Evolutionary conservation across 495 filamentous ascomycete species (phyloP).

Genomic region (Neurospora cerealis): DNA sequence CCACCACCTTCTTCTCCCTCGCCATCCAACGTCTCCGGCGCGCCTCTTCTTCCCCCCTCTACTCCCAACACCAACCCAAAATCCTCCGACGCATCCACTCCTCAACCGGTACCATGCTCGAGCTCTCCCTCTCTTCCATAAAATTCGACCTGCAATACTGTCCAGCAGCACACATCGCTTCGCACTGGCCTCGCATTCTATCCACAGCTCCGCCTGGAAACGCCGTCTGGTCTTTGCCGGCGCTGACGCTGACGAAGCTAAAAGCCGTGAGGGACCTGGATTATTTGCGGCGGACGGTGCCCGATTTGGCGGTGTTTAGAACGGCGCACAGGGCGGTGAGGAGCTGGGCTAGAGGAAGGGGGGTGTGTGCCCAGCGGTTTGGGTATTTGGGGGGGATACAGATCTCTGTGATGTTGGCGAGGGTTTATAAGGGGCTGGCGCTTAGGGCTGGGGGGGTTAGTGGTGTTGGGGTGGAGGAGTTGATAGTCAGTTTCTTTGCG

Average conservation of each 20-base stretch:
- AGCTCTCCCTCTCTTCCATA: conserved; percentile 39
- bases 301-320: conserved; percentile 40
- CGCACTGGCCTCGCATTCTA: conserved; percentile 30
- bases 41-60: conserved; percentile 9
- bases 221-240: conserved; percentile 37
- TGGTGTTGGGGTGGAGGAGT: conserved; percentile 25
- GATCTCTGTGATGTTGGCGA: conserved; percentile 44
- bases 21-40: conserved; percentile 40
- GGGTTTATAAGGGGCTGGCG: conserved; percentile 40
- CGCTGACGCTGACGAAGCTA: conserved; percentile 39
- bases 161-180: conserved; percentile 36
- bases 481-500: conserved; percentile 44
- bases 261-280: conserved; percentile 46
- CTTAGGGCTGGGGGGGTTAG: neutral
- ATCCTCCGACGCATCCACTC: conserved; percentile 43
- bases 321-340: conserved; percentile 42
- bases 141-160: conserved; percentile 53
- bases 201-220: conserved; percentile 22
- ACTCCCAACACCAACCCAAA: conserved; percentile 6
- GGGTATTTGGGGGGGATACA: conserved; percentile 50
- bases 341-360: conserved; percentile 43
- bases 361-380: conserved; percentile 47
- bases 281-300: conserved; percentile 43
- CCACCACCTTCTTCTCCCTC: conserved; percentile 45
- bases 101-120: conserved; percentile 43